Percentiles rank a stretch among this genome's conserved stretches.
phyloP scores from a whole-genome alignment of 129 eudicot species.

The Flaveria trinervia region DNA sequence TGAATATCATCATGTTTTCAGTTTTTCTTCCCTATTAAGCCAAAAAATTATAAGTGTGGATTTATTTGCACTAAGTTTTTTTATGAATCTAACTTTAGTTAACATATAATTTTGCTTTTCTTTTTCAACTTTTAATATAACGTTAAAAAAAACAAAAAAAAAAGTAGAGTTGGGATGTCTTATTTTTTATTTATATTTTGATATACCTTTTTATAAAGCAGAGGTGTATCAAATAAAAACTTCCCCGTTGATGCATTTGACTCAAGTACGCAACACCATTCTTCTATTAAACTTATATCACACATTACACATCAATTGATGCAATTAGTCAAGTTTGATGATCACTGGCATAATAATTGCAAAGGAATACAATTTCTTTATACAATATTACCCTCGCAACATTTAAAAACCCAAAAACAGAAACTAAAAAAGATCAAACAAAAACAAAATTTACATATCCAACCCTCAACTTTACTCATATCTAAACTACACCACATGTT shows the following conservation, averaged over 20 bases:
- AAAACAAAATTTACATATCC: constrained; percentile 19
- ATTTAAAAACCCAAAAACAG: background rate
- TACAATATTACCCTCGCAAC: constrained; percentile 1
- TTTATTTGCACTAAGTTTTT: too few species aligned
- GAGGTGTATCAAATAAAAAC: too few species aligned
- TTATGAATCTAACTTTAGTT: background rate
- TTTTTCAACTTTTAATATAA: too few species aligned
- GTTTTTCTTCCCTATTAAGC: background rate
- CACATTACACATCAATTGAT: too few species aligned
- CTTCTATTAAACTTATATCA: background rate
- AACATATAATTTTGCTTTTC: too few species aligned
- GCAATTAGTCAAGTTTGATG: too few species aligned
- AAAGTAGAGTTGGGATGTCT: too few species aligned
- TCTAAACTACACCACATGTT: constrained; percentile 28
- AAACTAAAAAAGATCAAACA: background rate
- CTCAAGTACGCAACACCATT: too few species aligned
- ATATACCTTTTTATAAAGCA: too few species aligned
- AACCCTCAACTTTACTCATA: constrained; percentile 18
- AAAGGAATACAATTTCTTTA: background rate
- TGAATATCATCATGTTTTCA: background rate
- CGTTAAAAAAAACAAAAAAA: too few species aligned
- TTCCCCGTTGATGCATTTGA: too few species aligned
- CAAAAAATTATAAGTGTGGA: background rate
- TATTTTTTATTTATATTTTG: too few species aligned
- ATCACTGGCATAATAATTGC: background rate